These are phyloP conservation scores for Eimeria acervulina DNA, from an alignment of 169 alveolate genomes.

Conservation along the genomic window DNA sequence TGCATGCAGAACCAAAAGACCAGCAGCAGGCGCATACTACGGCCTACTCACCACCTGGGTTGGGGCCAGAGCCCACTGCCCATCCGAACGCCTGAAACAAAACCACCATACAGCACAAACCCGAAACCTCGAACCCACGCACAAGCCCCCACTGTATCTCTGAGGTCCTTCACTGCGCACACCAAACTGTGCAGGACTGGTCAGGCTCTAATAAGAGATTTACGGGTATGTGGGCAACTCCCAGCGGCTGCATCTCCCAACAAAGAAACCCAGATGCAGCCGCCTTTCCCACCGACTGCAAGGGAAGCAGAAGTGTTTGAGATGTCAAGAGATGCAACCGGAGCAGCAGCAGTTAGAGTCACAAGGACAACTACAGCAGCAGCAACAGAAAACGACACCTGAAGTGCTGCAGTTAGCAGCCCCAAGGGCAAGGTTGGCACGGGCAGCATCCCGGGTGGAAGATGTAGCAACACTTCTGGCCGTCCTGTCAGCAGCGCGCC, in stretches of 20 bases:
- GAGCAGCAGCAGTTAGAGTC: background rate
- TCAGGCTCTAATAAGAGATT: background rate
- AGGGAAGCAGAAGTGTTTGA: background rate
- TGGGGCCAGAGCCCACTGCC: conserved; percentile 53
- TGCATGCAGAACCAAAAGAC: background rate
- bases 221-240: background rate
- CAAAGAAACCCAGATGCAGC: background rate
- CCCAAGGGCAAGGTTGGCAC: conserved; percentile 48
- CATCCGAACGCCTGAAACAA: conserved; percentile 49
- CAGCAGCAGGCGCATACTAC: background rate
- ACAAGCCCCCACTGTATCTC: background rate
- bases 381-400: background rate
- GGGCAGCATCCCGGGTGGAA: conserved; percentile 45
- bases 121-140: background rate
- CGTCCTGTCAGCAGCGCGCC: conserved; percentile 58
- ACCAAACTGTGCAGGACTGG: background rate
- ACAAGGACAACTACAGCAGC: background rate
- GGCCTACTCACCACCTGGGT: background rate
- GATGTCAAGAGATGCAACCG: background rate
- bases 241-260: background rate
- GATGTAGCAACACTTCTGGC: conserved; percentile 28
- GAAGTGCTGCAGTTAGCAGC: conserved; percentile 54
- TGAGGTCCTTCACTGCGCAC: background rate
- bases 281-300: background rate
- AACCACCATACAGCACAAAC: conserved; percentile 20